Evolutionary conservation across 495 filamentous ascomycete species (phyloP), one percentile per base, ranked within the genome.

Genomic region (Daldinia concentrica): DNA sequence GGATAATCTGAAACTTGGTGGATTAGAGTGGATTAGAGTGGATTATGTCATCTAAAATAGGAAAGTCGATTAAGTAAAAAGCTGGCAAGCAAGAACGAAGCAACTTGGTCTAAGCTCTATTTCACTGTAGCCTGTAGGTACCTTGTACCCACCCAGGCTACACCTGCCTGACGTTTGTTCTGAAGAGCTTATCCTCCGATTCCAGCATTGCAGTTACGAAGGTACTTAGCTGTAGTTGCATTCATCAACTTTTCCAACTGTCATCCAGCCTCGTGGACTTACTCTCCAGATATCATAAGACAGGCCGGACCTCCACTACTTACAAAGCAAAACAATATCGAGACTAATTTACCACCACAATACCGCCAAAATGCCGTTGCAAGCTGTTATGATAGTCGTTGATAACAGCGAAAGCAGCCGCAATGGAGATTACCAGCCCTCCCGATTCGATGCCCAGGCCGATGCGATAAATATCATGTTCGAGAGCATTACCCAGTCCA

Each of bases 391-490:
- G 86, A 80, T 89, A 58, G 82, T 89, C 72, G 92, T 98, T 74
- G 95, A 99, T 86, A 99, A 98, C 83, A 96, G 93, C 85, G 95
- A 99, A 85, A 93, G 90, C 82, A 96, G 92, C 84, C 88, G 95
- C 75, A 98, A 99, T 81, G 95, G 95, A 74, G 95, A 99, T 76
- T 99, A 99, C 80, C 82, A 90, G 77, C 94, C 95, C 52, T 95
- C 95, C 62, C 88, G 95, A 81, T 98, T 92, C 86, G 94, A 97
- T 82, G 94, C 95, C 66, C 95, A 98, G 84, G 83, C 91, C 74
- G 96, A 99, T 81, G 94, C 95, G 52, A 93, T 97, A 74, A 93
- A 91, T 78, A 90, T 98, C 79, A 91, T 98, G 78, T 98, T 97
- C 84, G 92, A 91, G 71, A 91, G 91, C 75, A 97, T 98, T 82